phyloP scores from a whole-genome alignment of 352 stramenopile genomes.

The Globisporangium spiculum region DNA sequence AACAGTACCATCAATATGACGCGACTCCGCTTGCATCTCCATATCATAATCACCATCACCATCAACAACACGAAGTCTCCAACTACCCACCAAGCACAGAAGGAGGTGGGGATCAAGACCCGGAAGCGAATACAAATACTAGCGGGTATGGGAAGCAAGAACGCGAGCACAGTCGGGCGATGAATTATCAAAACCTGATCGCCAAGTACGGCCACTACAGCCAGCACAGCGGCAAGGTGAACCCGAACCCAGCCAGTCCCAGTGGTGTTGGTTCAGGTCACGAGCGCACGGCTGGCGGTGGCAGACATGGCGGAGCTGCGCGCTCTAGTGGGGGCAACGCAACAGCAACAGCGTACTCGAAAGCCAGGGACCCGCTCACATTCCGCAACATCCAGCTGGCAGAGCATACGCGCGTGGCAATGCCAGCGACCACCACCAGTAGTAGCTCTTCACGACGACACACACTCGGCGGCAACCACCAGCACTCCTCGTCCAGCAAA shows the following conservation, averaged over 20 bases:
- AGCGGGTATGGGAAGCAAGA: conserved; percentile 18
- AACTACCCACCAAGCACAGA: background rate
- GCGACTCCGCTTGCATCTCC: background rate
- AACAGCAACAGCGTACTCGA: conserved; percentile 11
- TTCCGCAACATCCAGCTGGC: conserved; percentile 35
- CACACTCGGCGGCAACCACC: conserved; percentile 6
- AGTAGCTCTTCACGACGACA: conserved; percentile 3
- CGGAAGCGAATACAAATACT: background rate
- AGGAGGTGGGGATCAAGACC: background rate
- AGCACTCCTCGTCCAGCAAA: conserved; percentile 6
- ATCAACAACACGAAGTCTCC: background rate
- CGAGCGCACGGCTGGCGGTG: background rate
- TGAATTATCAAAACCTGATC: conserved; percentile 70
- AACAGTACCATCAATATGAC: background rate
- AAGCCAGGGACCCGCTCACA: conserved; percentile 27
- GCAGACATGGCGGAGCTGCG: background rate
- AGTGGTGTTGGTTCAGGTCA: background rate
- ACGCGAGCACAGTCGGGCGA: conserved; percentile 54
- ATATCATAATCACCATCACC: background rate
- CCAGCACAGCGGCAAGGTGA: conserved; percentile 60
- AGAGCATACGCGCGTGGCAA: conserved; percentile 27
- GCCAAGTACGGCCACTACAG: conserved; percentile 76
- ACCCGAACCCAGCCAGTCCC: conserved; percentile 16
- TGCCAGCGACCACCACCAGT: conserved; percentile 15
- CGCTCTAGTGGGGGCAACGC: background rate